phyloP scores from a whole-genome alignment of 1,284 basidiomycete species.

The Meripilus lineatus region DNA sequence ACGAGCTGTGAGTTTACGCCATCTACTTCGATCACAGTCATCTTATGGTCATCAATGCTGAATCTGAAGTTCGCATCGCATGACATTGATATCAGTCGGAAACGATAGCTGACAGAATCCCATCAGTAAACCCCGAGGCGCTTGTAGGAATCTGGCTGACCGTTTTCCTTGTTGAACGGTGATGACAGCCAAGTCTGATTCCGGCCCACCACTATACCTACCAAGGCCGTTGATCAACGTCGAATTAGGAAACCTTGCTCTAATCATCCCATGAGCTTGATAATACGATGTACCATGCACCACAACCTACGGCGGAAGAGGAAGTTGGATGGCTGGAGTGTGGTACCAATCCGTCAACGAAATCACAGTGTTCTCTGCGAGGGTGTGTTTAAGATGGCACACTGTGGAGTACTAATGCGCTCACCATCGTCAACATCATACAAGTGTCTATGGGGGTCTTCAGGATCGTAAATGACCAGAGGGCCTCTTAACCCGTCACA shows the following conservation, averaged over 20 bases:
- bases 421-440: conserved; percentile 41
- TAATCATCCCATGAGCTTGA: not conserved
- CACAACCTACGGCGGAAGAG: conserved; percentile 13
- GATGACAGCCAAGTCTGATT: conserved; percentile 26
- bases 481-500: conserved; percentile 33
- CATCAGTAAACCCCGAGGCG: not conserved
- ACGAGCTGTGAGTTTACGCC: conserved; percentile 28
- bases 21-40: conserved; percentile 34
- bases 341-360: conserved; percentile 24
- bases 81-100: conserved; percentile 48
- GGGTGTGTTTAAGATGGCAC: not conserved
- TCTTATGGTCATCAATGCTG: conserved; percentile 32
- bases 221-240: conserved; percentile 51
- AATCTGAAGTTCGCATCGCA: conserved; percentile 31
- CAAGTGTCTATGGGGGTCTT: conserved; percentile 31
- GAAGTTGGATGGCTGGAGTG: conserved; percentile 9
- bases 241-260: conserved; percentile 15
- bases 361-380: conserved; percentile 18
- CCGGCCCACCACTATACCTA: conserved; percentile 20
- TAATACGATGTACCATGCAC: not conserved
- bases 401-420: not conserved
- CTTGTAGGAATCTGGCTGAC: conserved; percentile 5
- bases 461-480: conserved; percentile 36
- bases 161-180: conserved; percentile 29
- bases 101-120: conserved; percentile 24